Base-by-base conservation (phyloP, 140 eudicot species). In the Flaveria floridana region DNA sequence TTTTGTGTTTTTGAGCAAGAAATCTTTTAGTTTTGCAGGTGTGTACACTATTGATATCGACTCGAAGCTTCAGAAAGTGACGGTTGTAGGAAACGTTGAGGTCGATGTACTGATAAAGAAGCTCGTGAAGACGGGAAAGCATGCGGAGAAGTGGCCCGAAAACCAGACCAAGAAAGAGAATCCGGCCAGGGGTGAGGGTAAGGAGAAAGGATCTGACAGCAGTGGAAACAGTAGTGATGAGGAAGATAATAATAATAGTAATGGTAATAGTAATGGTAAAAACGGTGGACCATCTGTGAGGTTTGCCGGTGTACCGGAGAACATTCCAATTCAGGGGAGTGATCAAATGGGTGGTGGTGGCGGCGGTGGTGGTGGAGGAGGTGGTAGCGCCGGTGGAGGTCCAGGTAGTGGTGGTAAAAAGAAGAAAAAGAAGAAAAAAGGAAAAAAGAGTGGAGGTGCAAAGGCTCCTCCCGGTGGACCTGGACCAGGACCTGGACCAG, bases 121-220 rank as follows among this genome's bases (percentile, higher is more conserved):
- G 79, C 82, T 92, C 18, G 62, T 79, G 8, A 92, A 81, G 86
- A 75, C 86, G 1, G 90, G 97, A 6, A 92, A 89, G 20, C 95
- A 89, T 61, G 97, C 97, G 16, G 96, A 89, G 83, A 71, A 84
- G 72, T 92, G 95, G 91, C 89, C 88, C 25, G 92, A 75, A 72
- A 87, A 78, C 23, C 81, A 85, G 7, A 53, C 85, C 56, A 80
- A 58, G n/a, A 89, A 81, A 4, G 80, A 87, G 14, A 34, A 3
- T 69, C 23, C 84, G 0, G 77, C 61, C 19, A 67, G 14, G 20
- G 71, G 75, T 16, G 76, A 77, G 23, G 70, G 28, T 34, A 69
- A 65, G 18, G 84, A 73, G 3, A 84, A 78, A 16, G 81, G 70
- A 30, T 57, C 75, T 2, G 87, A 81, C 30, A 51, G 78, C 61